Evolutionary conservation across 2,329 filamentous ascomycete species (phyloP), one percentile per base, ranked within the genome.

Genomic region (Colletotrichum euphorbiae): DNA sequence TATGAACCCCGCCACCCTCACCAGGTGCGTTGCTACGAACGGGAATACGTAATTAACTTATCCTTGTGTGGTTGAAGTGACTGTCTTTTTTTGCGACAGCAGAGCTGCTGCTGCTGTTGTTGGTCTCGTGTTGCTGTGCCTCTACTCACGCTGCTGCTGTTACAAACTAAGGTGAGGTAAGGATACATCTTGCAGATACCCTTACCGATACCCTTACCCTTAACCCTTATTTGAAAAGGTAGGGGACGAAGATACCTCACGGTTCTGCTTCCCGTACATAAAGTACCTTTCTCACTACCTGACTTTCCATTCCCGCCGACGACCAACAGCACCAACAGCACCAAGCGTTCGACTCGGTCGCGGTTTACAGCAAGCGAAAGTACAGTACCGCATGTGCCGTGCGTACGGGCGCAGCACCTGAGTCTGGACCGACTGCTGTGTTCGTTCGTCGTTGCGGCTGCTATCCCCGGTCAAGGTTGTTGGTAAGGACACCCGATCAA

Each of bases 1-100:
- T 46, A 59, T 52, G 48, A 45, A 69, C 67, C 65, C 69, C 69
- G 69, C 69, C 65, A 57, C 60, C 9, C 69, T 68, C 65, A 54
- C 64, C 60, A 67, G 59, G 54, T 58, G 52, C 19, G 40, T 40
- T 59, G 46, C 48, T 59, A 68, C 40, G 54, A 42, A 55, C 54
- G 31, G 52, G 46, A 58, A 21, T 68, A 59, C 52, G 61, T 68
- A 59, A n/a, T n/a, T n/a, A n/a, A 54, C 54, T 24, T 55, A 40
- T 38, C 50, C 33, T 61, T 31, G 33, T 52, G 58, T 61, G 45
- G 46, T 61, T 42, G 58, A 60, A 15, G 31, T 50, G 12, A 51
- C 13, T 24, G 21, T 24, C 12, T 19, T 55, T 58, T 12, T 50
- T 62, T 48, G 33, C 43, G 43, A 45, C 43, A 38, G 43, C 43